These are phyloP conservation scores for Mycena haematopus DNA, from an alignment of 768 basidiomycete species.

Conservation along the genomic window DNA sequence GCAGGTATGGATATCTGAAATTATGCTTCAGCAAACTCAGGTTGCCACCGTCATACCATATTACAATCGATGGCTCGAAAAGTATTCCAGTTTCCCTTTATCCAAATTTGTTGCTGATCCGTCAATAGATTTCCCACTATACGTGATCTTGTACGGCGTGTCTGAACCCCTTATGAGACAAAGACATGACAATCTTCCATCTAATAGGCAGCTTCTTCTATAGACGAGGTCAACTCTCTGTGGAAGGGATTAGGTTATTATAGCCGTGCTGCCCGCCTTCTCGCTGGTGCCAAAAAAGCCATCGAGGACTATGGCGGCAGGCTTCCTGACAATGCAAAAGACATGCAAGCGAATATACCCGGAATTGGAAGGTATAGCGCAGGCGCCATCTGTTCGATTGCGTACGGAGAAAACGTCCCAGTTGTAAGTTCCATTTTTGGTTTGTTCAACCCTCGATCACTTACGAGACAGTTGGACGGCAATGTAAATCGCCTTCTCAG, in stretches of 20 bases:
- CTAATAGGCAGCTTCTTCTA: conserved; percentile 69
- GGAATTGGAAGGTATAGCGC: conserved; percentile 92
- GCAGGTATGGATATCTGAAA: conserved; percentile 89
- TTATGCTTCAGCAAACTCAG: conserved; percentile 98
- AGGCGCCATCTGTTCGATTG: conserved; percentile 86
- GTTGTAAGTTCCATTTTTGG: conserved; percentile 64
- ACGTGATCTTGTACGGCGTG: conserved; percentile 64
- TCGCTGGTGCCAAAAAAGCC: conserved; percentile 83
- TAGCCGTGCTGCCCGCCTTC: conserved; percentile 81
- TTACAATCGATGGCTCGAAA: conserved; percentile 87
- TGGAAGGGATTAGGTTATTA: conserved; percentile 95
- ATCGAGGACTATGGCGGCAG: conserved; percentile 68
- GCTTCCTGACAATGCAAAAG: conserved; percentile 80
- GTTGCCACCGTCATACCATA: conserved; percentile 94
- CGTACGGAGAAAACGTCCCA: conserved; percentile 82
- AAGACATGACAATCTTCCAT: conserved; percentile 25
- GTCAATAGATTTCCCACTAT: conserved; percentile 79
- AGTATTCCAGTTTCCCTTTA: conserved; percentile 48
- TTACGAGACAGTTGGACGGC: conserved; percentile 73
- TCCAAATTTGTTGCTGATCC: conserved; percentile 20
- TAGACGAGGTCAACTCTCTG: conserved; percentile 85
- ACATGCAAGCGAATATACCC: conserved; percentile 83
- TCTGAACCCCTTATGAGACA: conserved; percentile 19
- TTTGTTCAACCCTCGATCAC: conserved; percentile 13
- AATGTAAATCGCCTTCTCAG: conserved; percentile 89